These are phyloP conservation scores for Trichoderma sp. DNA, from an alignment of 2,329 filamentous ascomycete species.

Conservation along the genomic window DNA sequence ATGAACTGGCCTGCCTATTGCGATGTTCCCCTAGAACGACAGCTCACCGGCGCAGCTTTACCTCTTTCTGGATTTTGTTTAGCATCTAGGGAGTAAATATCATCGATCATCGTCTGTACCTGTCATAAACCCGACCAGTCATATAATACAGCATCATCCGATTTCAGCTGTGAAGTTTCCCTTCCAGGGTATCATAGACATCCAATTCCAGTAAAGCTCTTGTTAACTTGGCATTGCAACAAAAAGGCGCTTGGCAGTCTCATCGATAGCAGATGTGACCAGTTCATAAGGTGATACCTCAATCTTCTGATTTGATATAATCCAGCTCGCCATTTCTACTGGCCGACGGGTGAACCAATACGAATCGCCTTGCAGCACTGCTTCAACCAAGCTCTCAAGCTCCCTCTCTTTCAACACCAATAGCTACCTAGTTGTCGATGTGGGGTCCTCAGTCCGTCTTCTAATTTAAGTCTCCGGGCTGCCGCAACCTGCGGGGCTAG, in stretches of 20 bases:
- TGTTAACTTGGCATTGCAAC: neutral
- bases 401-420: neutral
- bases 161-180: neutral
- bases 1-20: neutral
- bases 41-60: neutral
- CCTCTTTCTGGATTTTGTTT: neutral
- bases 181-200: neutral
- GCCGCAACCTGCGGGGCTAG: slow-evolving; percentile 6
- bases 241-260: neutral
- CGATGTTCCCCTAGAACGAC: neutral
- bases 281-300: neutral
- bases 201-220: neutral
- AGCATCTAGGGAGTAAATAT: neutral
- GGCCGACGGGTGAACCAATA: neutral
- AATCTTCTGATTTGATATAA: neutral
- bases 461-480: slow-evolving; percentile 13
- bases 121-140: neutral
- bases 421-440: neutral
- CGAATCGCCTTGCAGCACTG: neutral
- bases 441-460: slow-evolving; percentile 10
- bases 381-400: neutral
- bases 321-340: neutral
- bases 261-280: neutral
- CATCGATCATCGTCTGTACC: neutral
- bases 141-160: neutral